Percentiles rank a stretch among this genome's conserved stretches.
Conservation (phyloP, 306 rosid genomes). For the apple (Malus domestica) region ASM211411v1 NC_041792.1:30036407-30036906, state of each 20-base stretch:
- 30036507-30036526: constrained; percentile 29
- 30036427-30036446: constrained; percentile 1
- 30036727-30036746: not conserved
- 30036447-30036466: not conserved
- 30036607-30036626: constrained; percentile 51
- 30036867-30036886: constrained; percentile 11
- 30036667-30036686: constrained; percentile 94
- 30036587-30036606: constrained; percentile 13
- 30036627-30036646: constrained; percentile 58
- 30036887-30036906: constrained; percentile 28
- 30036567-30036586: not conserved
- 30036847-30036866: constrained; percentile 7
- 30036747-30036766: not conserved
- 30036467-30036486: constrained; percentile 1
- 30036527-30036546: not conserved
- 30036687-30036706: constrained; percentile 3
- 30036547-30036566: constrained; percentile 11
- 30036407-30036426: not conserved
- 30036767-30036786: constrained; percentile 18
- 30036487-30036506: not conserved
- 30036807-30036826: constrained; percentile 97
- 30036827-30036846: constrained; percentile 65
- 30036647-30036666: constrained; percentile 95
- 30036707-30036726: not conserved
- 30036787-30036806: constrained; percentile 77